These are phyloP conservation scores for Rhodotorula sp. DNA, from an alignment of 1,284 basidiomycete genomes.

Conservation along the genomic window DNA sequence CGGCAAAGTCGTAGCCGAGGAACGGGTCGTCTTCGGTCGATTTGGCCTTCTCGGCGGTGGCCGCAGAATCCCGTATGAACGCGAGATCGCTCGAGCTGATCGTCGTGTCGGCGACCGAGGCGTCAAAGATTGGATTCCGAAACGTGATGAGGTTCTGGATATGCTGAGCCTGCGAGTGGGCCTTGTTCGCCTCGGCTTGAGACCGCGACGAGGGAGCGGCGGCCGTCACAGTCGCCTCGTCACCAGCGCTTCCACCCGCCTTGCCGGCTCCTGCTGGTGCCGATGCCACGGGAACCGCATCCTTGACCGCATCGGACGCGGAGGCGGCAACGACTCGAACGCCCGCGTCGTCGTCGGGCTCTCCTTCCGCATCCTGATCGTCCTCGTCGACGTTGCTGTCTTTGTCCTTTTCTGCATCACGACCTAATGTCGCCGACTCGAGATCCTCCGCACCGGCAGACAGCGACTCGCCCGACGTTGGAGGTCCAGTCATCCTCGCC, in stretches of 20 bases:
- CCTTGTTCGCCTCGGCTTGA: slow-evolving; percentile 20
- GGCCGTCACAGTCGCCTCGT: slow-evolving; percentile 4
- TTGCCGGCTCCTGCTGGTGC: slow-evolving; percentile 18
- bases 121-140: slow-evolving; percentile 42
- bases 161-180: slow-evolving; percentile 23
- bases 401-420: slow-evolving; percentile 33
- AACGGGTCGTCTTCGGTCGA: slow-evolving; percentile 19
- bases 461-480: slow-evolving; percentile 13
- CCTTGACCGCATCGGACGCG: slow-evolving; percentile 40
- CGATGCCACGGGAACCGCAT: not conserved
- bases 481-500: slow-evolving; percentile 9
- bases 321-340: slow-evolving; percentile 31
- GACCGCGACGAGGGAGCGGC: slow-evolving; percentile 5
- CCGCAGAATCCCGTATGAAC: slow-evolving; percentile 5
- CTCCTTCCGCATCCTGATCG: slow-evolving; percentile 17
- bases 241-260: slow-evolving; percentile 12
- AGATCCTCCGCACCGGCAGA: slow-evolving; percentile 33
- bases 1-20: slow-evolving; percentile 31
- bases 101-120: slow-evolving; percentile 25
- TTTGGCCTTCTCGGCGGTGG: not conserved
- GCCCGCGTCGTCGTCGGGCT: slow-evolving; percentile 44
- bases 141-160: slow-evolving; percentile 32
- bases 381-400: not conserved
- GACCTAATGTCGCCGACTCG: not conserved
- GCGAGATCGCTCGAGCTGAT: slow-evolving; percentile 28